Evolutionary conservation across 177 flowering plant genomes (phyloP).

Genomic region (Vitis hybrid): DNA sequence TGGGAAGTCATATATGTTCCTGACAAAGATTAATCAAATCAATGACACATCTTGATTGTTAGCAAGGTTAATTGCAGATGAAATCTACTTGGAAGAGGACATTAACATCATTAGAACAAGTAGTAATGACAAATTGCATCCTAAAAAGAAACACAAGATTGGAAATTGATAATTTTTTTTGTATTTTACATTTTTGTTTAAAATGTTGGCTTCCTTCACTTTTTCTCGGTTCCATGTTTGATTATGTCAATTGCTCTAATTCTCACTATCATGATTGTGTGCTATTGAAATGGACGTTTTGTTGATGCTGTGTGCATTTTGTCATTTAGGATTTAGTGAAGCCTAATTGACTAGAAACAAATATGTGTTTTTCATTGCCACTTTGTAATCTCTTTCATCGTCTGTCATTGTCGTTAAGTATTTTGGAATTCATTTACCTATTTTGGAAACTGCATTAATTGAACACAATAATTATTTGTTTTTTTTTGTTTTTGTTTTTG

Average conservation of each 20-base stretch:
- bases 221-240: background rate
- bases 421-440: background rate
- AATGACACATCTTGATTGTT: too few species aligned
- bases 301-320: constrained; percentile 44
- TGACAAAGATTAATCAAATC: too few species aligned
- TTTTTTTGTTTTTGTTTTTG: background rate
- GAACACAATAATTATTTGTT: background rate
- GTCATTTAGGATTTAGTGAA: constrained; percentile 61
- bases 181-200: too few species aligned
- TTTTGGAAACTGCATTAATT: background rate
- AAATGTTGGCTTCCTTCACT: background rate
- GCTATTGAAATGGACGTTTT: constrained; percentile 22
- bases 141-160: too few species aligned
- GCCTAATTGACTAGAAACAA: constrained; percentile 47
- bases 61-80: too few species aligned
- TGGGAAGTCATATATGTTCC: too few species aligned
- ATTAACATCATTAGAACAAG: too few species aligned
- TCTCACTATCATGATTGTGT: constrained; percentile 1
- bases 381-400: constrained; percentile 58
- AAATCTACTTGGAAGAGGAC: too few species aligned
- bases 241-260: background rate
- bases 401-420: constrained; percentile 10
- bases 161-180: too few species aligned
- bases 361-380: constrained; percentile 46
- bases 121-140: too few species aligned